Evolutionary conservation across 768 basidiomycete genomes (phyloP).

Genomic region (Tubosaeta brunneosetosa): DNA sequence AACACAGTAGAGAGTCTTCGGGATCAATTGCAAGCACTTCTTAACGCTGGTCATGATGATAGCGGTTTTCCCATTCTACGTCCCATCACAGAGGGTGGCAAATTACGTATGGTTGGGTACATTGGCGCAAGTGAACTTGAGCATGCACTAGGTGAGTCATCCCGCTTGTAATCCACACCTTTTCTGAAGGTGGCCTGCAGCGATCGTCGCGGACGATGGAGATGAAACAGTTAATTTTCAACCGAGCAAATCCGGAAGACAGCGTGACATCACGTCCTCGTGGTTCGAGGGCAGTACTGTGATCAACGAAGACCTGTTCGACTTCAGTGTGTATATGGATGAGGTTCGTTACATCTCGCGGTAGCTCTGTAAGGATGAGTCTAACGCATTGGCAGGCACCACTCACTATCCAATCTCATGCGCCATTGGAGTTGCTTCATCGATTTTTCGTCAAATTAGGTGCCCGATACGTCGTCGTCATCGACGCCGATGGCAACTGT

Average conservation of each 20-base stretch:
- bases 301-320: slow-evolving; percentile 51
- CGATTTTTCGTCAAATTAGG: slow-evolving; percentile 94
- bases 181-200: slow-evolving; percentile 33
- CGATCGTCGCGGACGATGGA: slow-evolving; percentile 69
- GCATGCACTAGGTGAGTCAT: slow-evolving; percentile 74
- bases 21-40: slow-evolving; percentile 58
- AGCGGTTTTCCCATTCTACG: slow-evolving; percentile 85
- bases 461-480: slow-evolving; percentile 83
- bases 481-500: slow-evolving; percentile 81
- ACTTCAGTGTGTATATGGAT: slow-evolving; percentile 89
- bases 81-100: slow-evolving; percentile 38
- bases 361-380: neutral
- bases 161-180: neutral
- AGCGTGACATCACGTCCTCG: slow-evolving; percentile 49
- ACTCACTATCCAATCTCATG: slow-evolving; percentile 74
- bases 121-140: slow-evolving; percentile 92
- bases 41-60: slow-evolving; percentile 62
- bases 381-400: slow-evolving; percentile 58
- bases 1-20: slow-evolving; percentile 79
- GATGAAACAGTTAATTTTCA: slow-evolving; percentile 67
- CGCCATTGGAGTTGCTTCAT: slow-evolving; percentile 88
- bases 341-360: slow-evolving; percentile 44
- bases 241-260: slow-evolving; percentile 37
- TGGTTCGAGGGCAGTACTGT: slow-evolving; percentile 37
- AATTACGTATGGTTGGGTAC: slow-evolving; percentile 76